Conservation (phyloP, 2,329 filamentous ascomycete species). For the Karstenula rhodostoma region DNA sequence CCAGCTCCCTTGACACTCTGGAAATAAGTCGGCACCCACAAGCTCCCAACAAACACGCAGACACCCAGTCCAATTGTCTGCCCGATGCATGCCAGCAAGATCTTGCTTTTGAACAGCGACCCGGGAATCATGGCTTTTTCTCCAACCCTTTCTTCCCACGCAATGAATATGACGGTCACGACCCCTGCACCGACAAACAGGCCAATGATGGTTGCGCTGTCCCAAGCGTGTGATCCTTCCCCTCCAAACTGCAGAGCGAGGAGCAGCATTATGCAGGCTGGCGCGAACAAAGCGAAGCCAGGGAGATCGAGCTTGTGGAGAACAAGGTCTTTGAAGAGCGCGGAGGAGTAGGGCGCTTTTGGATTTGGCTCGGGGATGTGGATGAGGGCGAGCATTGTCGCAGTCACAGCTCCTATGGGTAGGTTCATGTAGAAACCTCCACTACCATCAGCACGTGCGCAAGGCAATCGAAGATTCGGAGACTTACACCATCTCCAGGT, state of each 20-base stretch:
- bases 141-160: constrained; percentile 44
- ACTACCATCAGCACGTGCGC: background rate
- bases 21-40: constrained; percentile 50
- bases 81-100: constrained; percentile 36
- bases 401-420: constrained; percentile 53
- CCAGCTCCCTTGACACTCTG: constrained; percentile 49
- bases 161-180: constrained; percentile 38
- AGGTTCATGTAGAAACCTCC: constrained; percentile 54
- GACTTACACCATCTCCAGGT: constrained; percentile 50
- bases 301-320: constrained; percentile 25
- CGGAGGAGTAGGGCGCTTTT: constrained; percentile 12
- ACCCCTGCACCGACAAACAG: constrained; percentile 44
- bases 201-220: constrained; percentile 38
- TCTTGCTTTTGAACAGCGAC: constrained; percentile 20
- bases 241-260: constrained; percentile 40
- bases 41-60: constrained; percentile 25
- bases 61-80: constrained; percentile 16
- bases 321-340: constrained; percentile 18
- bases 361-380: constrained; percentile 28
- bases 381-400: constrained; percentile 35
- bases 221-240: constrained; percentile 41
- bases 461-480: background rate
- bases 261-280: constrained; percentile 18
- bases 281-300: constrained; percentile 25
- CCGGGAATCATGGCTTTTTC: constrained; percentile 45